phyloP scores from a whole-genome alignment of 345 rosid genomes.

The Citrus sinensis region DNA sequence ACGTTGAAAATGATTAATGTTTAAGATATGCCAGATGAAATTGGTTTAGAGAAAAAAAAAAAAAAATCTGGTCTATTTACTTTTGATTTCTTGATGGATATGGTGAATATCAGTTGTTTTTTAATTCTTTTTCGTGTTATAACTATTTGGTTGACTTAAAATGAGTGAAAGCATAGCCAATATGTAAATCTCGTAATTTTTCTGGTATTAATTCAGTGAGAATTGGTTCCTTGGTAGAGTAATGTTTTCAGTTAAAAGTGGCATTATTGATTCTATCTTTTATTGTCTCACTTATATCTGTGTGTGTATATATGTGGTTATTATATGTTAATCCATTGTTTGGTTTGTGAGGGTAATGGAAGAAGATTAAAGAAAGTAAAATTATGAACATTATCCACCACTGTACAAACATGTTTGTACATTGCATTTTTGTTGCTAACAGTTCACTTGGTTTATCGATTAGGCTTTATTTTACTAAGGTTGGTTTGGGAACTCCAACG shows the following conservation, averaged over 20 bases:
- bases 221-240: not conserved
- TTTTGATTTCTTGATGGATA: not conserved
- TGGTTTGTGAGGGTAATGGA: not conserved
- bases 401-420: not conserved
- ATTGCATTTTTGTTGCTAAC: constrained; percentile 14
- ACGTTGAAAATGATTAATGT: not conserved
- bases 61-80: not conserved
- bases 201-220: not conserved
- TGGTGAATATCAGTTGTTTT: not conserved
- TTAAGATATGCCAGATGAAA: not conserved
- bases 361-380: not conserved
- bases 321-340: not conserved
- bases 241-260: not conserved
- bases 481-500: constrained; percentile 71
- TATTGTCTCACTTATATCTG: not conserved
- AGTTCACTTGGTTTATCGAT: constrained; percentile 23
- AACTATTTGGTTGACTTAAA: not conserved
- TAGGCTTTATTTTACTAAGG: constrained; percentile 74
- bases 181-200: not conserved
- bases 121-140: not conserved
- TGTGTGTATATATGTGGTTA: too few relatives aligned
- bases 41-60: not conserved
- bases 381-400: not conserved
- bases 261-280: not conserved
- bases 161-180: not conserved